phyloP scores from a whole-genome alignment of 2,329 filamentous ascomycete genomes.

The Coleophoma crateriformis region DNA sequence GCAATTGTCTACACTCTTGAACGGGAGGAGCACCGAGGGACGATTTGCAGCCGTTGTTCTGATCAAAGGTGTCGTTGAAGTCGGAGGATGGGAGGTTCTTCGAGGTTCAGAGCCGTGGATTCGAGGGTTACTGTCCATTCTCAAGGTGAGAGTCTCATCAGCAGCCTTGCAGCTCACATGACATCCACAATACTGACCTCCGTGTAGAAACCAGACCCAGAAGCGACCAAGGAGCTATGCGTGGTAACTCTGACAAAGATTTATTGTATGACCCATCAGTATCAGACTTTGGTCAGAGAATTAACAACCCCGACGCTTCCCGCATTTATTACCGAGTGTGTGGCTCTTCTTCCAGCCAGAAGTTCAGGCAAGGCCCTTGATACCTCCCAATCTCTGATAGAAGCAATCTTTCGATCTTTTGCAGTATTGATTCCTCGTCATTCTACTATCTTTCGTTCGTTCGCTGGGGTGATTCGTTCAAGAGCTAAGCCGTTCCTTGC shows the following conservation, averaged over 20 bases:
- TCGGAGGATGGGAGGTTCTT: constrained; percentile 79
- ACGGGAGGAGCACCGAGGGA: constrained; percentile 68
- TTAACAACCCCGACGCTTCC: constrained; percentile 80
- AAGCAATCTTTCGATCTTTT: constrained; percentile 68
- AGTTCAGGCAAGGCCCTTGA: constrained; percentile 32
- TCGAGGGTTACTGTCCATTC: constrained; percentile 64
- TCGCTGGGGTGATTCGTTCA: constrained; percentile 60
- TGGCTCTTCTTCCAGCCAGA: constrained; percentile 54
- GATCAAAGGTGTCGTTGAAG: constrained; percentile 75
- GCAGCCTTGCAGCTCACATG: background rate
- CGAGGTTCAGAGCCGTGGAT: constrained; percentile 72
- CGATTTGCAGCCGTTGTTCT: constrained; percentile 74
- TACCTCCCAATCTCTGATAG: constrained; percentile 46
- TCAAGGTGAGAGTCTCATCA: constrained; percentile 48
- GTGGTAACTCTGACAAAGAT: constrained; percentile 77
- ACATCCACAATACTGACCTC: background rate
- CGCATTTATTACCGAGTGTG: constrained; percentile 65
- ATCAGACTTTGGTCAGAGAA: constrained; percentile 78
- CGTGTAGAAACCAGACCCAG: constrained; percentile 67
- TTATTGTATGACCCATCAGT: constrained; percentile 75
- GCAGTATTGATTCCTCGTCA: constrained; percentile 70
- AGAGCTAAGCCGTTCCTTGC: constrained; percentile 56
- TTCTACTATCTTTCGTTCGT: constrained; percentile 76
- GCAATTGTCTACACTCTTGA: constrained; percentile 69
- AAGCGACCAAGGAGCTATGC: constrained; percentile 68